A percentile compares a stretch with the other conserved stretches of the same genome.
These are phyloP conservation scores for Syncephalastrum monosporum DNA, from an alignment of 371 early-diverging fungal species.

Conservation along the genomic window DNA sequence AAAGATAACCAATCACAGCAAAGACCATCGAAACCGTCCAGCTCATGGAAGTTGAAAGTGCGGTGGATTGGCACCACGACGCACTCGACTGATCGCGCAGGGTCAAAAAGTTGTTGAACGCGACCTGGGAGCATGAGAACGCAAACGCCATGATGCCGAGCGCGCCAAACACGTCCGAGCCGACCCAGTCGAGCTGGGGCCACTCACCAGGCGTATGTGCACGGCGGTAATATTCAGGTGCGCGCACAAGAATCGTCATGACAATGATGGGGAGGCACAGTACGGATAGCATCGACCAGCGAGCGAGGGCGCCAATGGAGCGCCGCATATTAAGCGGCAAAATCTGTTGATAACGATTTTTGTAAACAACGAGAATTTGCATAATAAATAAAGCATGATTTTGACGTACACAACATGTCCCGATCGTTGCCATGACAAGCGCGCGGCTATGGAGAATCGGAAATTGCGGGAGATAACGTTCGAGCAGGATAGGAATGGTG, in stretches of 20 bases:
- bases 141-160: slow-evolving; percentile 50
- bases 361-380: slow-evolving; percentile 3
- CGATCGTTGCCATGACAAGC: slow-evolving; percentile 42
- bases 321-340: slow-evolving; percentile 51
- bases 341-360: slow-evolving; percentile 25
- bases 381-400: slow-evolving; percentile 2
- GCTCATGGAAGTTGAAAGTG: slow-evolving; percentile 42
- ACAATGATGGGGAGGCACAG: slow-evolving; percentile 53
- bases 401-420: slow-evolving; percentile 35
- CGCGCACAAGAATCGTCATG: slow-evolving; percentile 47
- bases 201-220: slow-evolving; percentile 9
- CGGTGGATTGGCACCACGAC: slow-evolving; percentile 44
- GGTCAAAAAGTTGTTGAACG: slow-evolving; percentile 52
- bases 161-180: slow-evolving; percentile 38
- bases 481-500: slow-evolving; percentile 52
- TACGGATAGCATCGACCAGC: slow-evolving; percentile 57
- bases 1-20: slow-evolving; percentile 55
- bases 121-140: slow-evolving; percentile 47
- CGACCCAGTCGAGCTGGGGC: slow-evolving; percentile 28
- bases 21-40: slow-evolving; percentile 57
- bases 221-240: slow-evolving; percentile 39
- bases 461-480: slow-evolving; percentile 35
- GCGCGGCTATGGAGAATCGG: slow-evolving; percentile 35
- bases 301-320: slow-evolving; percentile 60
- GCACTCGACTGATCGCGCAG: slow-evolving; percentile 39